Evolutionary conservation across 129 eudicot genomes (phyloP).

Genomic region (Deinandra increscens): DNA sequence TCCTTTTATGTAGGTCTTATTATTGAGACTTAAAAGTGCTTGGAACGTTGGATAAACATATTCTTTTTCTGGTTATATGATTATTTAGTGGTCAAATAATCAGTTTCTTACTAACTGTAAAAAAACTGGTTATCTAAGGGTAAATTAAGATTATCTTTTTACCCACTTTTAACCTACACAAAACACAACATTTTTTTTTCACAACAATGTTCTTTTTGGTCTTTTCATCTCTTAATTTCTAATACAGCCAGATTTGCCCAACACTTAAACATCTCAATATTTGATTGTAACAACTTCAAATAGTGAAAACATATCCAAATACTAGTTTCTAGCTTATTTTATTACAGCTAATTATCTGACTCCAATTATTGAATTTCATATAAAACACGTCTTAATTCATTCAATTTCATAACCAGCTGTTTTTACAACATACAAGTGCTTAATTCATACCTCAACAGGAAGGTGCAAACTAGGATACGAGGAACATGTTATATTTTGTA

Average conservation of each 20-base stretch:
- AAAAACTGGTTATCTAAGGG: not conserved
- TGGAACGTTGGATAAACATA: not conserved
- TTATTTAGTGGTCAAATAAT: not conserved
- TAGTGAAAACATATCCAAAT: not conserved
- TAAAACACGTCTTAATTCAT: not conserved
- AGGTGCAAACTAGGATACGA: too few species aligned
- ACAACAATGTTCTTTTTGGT: not conserved
- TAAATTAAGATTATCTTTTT: not conserved
- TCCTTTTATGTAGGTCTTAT: slow-evolving; percentile 77
- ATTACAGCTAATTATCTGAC: not conserved
- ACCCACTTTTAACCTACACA: not conserved
- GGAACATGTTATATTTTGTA: too few species aligned
- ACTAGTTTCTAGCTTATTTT: not conserved
- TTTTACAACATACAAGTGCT: too few species aligned
- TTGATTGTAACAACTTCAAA: not conserved
- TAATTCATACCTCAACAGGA: too few species aligned
- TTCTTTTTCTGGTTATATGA: not conserved
- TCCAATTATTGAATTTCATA: not conserved
- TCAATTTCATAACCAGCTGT: too few species aligned
- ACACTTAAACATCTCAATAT: not conserved
- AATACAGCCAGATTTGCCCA: not conserved
- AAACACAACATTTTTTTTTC: not conserved
- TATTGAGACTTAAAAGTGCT: not conserved
- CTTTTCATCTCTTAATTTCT: not conserved
- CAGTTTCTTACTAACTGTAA: not conserved